Evolutionary conservation across 352 stramenopile genomes (phyloP).

Genomic region (Phytophthora melonis): DNA sequence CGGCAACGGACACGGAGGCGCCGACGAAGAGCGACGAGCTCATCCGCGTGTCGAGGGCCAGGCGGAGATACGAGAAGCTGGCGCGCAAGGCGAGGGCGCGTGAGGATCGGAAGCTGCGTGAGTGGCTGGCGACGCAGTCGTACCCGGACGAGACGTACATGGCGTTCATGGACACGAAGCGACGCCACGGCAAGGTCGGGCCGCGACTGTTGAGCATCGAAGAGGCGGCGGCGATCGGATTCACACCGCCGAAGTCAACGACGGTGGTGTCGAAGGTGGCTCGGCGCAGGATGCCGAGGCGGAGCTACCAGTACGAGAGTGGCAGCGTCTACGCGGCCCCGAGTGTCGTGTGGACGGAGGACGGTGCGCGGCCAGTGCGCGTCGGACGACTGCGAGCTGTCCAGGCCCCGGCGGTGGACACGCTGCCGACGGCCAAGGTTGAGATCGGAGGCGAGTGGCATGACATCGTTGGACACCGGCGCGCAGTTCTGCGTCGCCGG

Average conservation of each 20-base stretch:
- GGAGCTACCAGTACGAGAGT: neutral
- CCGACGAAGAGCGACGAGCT: neutral
- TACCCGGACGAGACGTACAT: neutral
- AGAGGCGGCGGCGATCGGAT: neutral
- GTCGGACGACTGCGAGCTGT: neutral
- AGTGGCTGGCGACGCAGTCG: neutral
- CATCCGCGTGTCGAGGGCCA: neutral
- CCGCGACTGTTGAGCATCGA: neutral
- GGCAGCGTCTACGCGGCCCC: neutral
- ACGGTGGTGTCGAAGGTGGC: neutral
- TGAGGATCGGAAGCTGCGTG: neutral
- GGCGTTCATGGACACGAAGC: neutral
- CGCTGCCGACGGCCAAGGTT: neutral
- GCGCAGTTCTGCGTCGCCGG: neutral
- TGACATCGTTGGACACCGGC: neutral
- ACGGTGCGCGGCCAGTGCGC: neutral
- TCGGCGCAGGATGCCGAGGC: neutral
- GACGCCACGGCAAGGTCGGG: neutral
- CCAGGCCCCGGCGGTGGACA: neutral
- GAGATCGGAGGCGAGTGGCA: neutral
- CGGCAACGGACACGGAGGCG: too few relatives aligned
- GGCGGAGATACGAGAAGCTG: neutral
- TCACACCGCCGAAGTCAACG: neutral
- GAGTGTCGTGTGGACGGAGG: neutral
- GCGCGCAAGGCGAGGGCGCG: neutral